phyloP scores from a whole-genome alignment of 192 early-diverging fungal genomes.

The Linnemannia zychae region DNA sequence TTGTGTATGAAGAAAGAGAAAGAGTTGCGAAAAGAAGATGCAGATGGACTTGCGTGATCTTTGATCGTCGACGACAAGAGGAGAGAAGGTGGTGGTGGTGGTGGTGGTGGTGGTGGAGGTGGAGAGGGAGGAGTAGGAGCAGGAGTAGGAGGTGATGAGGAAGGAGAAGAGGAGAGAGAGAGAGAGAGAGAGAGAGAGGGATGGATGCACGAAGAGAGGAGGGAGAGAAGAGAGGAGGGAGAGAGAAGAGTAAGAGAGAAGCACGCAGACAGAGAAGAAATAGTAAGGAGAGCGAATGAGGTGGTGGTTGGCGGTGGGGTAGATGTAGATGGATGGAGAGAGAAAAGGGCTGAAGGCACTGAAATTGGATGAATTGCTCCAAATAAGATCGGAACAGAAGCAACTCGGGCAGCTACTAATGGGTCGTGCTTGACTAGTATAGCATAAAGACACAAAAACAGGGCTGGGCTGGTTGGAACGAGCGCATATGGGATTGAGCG shows the following conservation, averaged over 20 bases:
- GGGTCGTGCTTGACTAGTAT: neutral
- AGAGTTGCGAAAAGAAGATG: neutral
- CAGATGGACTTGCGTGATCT: slow-evolving; percentile 24
- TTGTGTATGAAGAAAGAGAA: neutral
- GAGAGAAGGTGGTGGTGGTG: neutral
- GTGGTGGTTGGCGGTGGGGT: slow-evolving; percentile 20
- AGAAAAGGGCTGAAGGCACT: neutral
- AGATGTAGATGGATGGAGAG: slow-evolving; percentile 32
- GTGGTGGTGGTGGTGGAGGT: neutral
- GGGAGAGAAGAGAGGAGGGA: slow-evolving; percentile 3
- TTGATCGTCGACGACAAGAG: slow-evolving; percentile 13
- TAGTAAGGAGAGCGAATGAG: slow-evolving; percentile 38
- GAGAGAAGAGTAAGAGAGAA: neutral
- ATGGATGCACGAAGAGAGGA: neutral
- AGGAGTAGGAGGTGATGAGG: neutral
- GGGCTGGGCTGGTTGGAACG: neutral
- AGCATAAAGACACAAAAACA: neutral
- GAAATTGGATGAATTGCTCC: neutral
- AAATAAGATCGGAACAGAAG: neutral
- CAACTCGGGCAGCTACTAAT: neutral
- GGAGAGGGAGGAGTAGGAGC: neutral
- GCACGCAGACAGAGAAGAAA: slow-evolving; percentile 2
- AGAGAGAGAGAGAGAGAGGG: neutral
- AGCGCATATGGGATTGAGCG: neutral
- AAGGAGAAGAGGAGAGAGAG: slow-evolving; percentile 9